Conservation (phyloP, 495 filamentous ascomycete genomes). For the Xylaria flabelliformis region DNA sequence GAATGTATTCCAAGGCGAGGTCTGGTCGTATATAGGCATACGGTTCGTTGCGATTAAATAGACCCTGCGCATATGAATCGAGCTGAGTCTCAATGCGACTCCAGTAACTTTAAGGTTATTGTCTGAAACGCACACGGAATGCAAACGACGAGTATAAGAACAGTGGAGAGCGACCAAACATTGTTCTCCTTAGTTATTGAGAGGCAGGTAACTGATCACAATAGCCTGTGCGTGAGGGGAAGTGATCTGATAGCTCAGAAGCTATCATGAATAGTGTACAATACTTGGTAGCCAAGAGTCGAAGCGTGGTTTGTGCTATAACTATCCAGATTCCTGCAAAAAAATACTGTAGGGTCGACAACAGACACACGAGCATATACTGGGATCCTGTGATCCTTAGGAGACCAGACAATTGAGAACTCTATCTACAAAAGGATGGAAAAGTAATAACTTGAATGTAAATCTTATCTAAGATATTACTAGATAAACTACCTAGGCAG, state of each 20-base stretch:
- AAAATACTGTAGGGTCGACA: too few species aligned
- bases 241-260: neutral
- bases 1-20: neutral
- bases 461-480: neutral
- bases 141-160: neutral
- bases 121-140: slow-evolving; percentile 1
- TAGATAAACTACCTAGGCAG: neutral
- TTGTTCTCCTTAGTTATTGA: neutral
- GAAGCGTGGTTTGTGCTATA: neutral
- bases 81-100: neutral
- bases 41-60: neutral
- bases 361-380: neutral
- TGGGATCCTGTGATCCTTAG: neutral
- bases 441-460: neutral
- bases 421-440: neutral
- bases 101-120: neutral
- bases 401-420: neutral
- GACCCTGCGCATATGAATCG: neutral
- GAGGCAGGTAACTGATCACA: neutral
- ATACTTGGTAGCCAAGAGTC: slow-evolving; percentile 1
- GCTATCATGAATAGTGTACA: slow-evolving; percentile 10
- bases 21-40: neutral
- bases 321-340: neutral
- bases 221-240: slow-evolving; percentile 13
- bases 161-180: neutral